phyloP scores from a whole-genome alignment of 1,284 basidiomycete species.

The Cutaneotrichosporon dermatis region DNA sequence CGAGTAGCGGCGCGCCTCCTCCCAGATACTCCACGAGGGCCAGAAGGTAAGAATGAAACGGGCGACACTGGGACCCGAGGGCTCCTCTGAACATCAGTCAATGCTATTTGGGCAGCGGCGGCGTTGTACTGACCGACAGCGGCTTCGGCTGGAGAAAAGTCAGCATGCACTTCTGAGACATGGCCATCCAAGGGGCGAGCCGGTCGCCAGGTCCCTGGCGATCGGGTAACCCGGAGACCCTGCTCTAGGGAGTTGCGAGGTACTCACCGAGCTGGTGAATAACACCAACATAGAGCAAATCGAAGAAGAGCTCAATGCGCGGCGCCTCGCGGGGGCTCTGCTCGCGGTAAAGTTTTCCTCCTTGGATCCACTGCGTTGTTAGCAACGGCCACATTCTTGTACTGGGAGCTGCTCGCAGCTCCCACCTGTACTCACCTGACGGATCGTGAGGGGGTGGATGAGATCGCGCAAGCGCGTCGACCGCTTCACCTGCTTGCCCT shows the following conservation, averaged over 20 bases:
- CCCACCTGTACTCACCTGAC: slow-evolving; percentile 24
- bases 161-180: not conserved
- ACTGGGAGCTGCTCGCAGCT: no score
- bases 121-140: slow-evolving; percentile 26
- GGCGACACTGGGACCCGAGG: slow-evolving; percentile 26
- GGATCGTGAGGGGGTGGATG: slow-evolving; percentile 23
- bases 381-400: no score
- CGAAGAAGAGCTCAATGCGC: slow-evolving; percentile 50
- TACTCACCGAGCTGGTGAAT: slow-evolving; percentile 46
- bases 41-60: slow-evolving; percentile 40
- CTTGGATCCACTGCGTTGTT: slow-evolving; percentile 10
- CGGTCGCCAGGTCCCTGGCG: not conserved
- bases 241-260: no score
- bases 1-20: slow-evolving; percentile 44
- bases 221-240: not conserved
- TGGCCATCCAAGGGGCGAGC: not conserved
- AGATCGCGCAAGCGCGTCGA: slow-evolving; percentile 22
- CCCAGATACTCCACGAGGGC: slow-evolving; percentile 49
- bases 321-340: slow-evolving; percentile 24
- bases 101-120: not conserved
- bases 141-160: slow-evolving; percentile 33
- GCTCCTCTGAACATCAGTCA: slow-evolving; percentile 19
- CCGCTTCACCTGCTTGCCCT: slow-evolving; percentile 9
- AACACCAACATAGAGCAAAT: slow-evolving; percentile 49
- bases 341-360: slow-evolving; percentile 34